phyloP scores from a whole-genome alignment of 2,329 filamentous ascomycete species.

The Blastomyces emzantsi region DNA sequence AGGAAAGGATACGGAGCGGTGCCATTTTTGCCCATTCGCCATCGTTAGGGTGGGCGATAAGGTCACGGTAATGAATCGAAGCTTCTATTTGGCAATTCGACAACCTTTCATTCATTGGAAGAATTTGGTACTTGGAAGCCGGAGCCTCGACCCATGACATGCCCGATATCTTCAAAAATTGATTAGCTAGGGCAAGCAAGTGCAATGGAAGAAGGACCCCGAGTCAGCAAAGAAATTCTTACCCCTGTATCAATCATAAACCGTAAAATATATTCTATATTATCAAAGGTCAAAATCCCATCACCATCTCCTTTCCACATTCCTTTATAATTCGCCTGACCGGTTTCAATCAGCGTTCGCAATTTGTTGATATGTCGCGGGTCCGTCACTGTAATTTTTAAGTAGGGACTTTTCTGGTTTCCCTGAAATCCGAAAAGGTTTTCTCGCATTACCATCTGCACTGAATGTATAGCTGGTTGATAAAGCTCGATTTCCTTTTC shows the following conservation, averaged over 20 bases:
- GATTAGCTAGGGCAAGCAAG: neutral
- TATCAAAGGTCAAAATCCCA: conserved; percentile 86
- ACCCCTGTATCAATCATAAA: conserved; percentile 98
- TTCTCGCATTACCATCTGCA: conserved; percentile 74
- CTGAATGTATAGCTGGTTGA: conserved; percentile 65
- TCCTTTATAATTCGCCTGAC: conserved; percentile 76
- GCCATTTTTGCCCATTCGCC: conserved; percentile 99
- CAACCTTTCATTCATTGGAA: conserved; percentile 58
- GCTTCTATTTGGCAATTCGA: conserved; percentile 98
- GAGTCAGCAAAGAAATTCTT: conserved; percentile 20
- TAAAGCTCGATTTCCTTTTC: conserved; percentile 69
- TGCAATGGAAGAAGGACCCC: neutral
- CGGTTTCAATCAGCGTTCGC: conserved; percentile 63
- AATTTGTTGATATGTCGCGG: conserved; percentile 74
- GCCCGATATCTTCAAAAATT: conserved; percentile 57
- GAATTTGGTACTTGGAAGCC: conserved; percentile 51
- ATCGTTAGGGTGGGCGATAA: conserved; percentile 78
- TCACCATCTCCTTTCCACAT: conserved; percentile 65
- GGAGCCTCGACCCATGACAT: conserved; percentile 97
- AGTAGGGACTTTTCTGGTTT: conserved; percentile 80
- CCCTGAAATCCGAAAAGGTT: conserved; percentile 93
- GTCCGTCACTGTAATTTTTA: conserved; percentile 88
- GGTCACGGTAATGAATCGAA: conserved; percentile 66
- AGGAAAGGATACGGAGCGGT: conserved; percentile 81
- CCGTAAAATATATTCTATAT: conserved; percentile 83